These are phyloP conservation scores for Pseudogymnoascus sp. DNA, from an alignment of 2,329 filamentous ascomycete genomes.

Conservation along the genomic window DNA sequence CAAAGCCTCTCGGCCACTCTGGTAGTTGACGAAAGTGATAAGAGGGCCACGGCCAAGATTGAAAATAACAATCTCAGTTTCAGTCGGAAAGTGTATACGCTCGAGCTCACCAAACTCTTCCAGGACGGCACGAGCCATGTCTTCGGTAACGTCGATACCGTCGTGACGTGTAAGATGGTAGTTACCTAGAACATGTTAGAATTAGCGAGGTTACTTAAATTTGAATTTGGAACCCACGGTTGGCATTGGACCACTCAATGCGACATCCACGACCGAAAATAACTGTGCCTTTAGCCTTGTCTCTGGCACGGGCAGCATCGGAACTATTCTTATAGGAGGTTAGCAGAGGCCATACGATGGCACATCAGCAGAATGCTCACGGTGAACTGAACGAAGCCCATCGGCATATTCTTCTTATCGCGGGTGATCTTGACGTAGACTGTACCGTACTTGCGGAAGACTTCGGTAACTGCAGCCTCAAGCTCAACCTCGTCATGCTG, in stretches of 20 bases:
- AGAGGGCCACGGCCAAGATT: slow-evolving; percentile 33
- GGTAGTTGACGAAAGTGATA: slow-evolving; percentile 44
- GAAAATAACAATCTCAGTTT: slow-evolving; percentile 21
- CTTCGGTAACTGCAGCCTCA: slow-evolving; percentile 42
- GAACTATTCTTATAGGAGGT: slow-evolving; percentile 35
- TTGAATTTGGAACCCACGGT: no score
- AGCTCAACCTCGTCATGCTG: slow-evolving; percentile 42
- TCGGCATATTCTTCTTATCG: slow-evolving; percentile 51
- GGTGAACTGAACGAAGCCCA: slow-evolving; percentile 56
- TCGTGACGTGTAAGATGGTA: slow-evolving; percentile 40
- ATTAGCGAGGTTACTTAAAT: no score
- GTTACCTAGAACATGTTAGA: slow-evolving; percentile 34
- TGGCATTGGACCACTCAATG: slow-evolving; percentile 51
- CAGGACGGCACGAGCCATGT: slow-evolving; percentile 39
- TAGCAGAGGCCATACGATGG: slow-evolving; percentile 14
- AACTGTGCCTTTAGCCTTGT: slow-evolving; percentile 37
- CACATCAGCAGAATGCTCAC: slow-evolving; percentile 33
- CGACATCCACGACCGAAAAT: slow-evolving; percentile 51
- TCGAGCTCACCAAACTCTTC: slow-evolving; percentile 36
- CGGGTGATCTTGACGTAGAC: slow-evolving; percentile 58
- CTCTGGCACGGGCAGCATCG: slow-evolving; percentile 42
- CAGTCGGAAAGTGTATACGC: slow-evolving; percentile 18
- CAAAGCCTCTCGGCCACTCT: slow-evolving; percentile 41
- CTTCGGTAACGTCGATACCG: slow-evolving; percentile 30
- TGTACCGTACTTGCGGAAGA: slow-evolving; percentile 46